Evolutionary conservation across 257 asterid species (phyloP).

Genomic region (Perilla frutescens): DNA sequence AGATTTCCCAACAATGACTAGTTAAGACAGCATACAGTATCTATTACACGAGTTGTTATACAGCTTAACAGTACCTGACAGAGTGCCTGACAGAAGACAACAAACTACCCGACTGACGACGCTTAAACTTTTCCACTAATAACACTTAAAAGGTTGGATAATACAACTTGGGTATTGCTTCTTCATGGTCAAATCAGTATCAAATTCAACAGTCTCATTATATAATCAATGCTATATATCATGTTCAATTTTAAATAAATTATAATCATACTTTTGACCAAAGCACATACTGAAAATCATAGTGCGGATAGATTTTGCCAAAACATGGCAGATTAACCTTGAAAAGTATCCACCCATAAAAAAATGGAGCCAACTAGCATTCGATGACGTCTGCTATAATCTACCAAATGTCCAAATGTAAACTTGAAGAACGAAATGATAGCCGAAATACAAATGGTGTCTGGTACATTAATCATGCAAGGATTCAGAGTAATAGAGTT

Average conservation of each 20-base stretch:
- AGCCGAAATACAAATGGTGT: background rate
- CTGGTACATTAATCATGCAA: background rate
- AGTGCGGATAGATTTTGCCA: background rate
- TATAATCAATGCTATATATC: background rate
- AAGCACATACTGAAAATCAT: background rate
- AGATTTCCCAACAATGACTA: background rate
- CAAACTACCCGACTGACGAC: background rate
- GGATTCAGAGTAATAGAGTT: background rate
- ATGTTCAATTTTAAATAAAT: conserved; percentile 1
- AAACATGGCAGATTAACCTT: background rate
- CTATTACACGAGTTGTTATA: background rate
- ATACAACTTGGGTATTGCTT: background rate
- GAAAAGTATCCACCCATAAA: background rate
- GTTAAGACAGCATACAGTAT: background rate
- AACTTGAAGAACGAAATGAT: background rate
- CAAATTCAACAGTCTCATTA: background rate
- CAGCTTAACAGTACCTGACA: background rate
- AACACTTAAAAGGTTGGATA: background rate
- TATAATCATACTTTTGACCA: background rate
- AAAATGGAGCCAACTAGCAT: background rate
- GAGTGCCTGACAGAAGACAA: background rate
- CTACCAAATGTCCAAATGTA: background rate
- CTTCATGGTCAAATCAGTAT: background rate
- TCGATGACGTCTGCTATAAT: conserved; percentile 19
- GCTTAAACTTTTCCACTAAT: background rate